Percentiles rank a stretch among this genome's conserved stretches.
Evolutionary conservation across 1,139 yeast genomes (phyloP).

Genomic region (Candida sp.): DNA sequence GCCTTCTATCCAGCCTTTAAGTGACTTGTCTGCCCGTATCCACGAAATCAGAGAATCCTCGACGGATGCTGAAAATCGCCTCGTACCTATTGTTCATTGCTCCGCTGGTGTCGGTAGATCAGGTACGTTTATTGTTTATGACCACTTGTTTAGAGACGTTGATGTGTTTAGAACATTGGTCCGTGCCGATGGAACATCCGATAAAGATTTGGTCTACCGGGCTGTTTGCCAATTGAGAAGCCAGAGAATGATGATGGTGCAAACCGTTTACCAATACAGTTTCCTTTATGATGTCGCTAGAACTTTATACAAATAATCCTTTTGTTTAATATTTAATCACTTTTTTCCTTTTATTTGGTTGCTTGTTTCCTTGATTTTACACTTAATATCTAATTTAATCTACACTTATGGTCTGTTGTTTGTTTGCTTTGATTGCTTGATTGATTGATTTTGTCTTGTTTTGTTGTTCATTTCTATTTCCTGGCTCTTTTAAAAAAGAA

Average conservation of each 20-base stretch:
- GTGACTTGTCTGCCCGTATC: conserved; percentile 30
- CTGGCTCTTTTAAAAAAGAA: background rate
- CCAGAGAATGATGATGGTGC: conserved; percentile 72
- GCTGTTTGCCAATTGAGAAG: conserved; percentile 49
- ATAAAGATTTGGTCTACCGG: conserved; percentile 14
- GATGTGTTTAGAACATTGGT: conserved; percentile 7
- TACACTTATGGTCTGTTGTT: background rate
- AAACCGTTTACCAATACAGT: conserved; percentile 57
- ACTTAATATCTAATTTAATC: background rate
- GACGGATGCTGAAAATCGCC: conserved; percentile 8
- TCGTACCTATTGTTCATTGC: conserved; percentile 64
- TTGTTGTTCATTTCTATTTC: background rate
- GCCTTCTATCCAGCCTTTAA: conserved; percentile 39
- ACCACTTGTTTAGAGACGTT: conserved; percentile 41
- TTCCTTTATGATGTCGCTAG: conserved; percentile 44
- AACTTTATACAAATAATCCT: conserved; percentile 7
- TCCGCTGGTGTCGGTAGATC: conserved; percentile 90
- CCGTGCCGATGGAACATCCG: background rate
- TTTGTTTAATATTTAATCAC: background rate
- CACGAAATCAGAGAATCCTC: conserved; percentile 13
- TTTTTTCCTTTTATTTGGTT: background rate
- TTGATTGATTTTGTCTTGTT: background rate
- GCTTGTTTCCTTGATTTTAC: background rate
- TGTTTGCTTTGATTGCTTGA: background rate
- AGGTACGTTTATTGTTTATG: conserved; percentile 77